Evolutionary conservation across 352 stramenopile species (phyloP).

Genomic region (Phytophthora foliorum): DNA sequence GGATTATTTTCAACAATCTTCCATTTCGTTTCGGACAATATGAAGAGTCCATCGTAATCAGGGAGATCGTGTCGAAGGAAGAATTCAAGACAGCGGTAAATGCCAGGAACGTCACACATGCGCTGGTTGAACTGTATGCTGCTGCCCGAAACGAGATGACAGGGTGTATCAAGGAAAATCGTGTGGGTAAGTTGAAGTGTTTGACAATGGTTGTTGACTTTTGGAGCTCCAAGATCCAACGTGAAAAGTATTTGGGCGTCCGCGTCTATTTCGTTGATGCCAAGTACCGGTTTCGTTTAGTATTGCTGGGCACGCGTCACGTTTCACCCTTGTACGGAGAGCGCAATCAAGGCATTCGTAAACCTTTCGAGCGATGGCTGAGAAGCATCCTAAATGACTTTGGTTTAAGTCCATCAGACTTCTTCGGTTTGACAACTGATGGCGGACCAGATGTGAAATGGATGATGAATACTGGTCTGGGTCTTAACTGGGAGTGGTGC

Average conservation of each 20-base stretch:
- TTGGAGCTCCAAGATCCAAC: not conserved
- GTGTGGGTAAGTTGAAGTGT: not conserved
- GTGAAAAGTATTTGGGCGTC: conserved; percentile 3
- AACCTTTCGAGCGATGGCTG: conserved; percentile 1
- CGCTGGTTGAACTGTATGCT: conserved; percentile 3
- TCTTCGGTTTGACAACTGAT: conserved; percentile 9
- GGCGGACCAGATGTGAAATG: conserved; percentile 8
- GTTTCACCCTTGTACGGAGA: conserved; percentile 6
- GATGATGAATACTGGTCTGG: conserved; percentile 2
- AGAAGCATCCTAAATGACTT: conserved; percentile 7
- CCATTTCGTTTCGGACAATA: conserved; percentile 11
- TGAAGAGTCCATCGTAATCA: conserved; percentile 3
- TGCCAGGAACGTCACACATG: not conserved
- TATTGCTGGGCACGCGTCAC: conserved; percentile 9
- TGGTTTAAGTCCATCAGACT: not conserved
- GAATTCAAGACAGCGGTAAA: not conserved
- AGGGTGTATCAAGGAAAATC: not conserved
- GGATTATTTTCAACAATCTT: conserved; percentile 11
- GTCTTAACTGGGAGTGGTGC: conserved; percentile 12
- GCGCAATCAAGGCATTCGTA: conserved; percentile 1
- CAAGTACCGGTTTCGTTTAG: not conserved
- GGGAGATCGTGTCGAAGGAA: not conserved
- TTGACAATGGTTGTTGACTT: too few species aligned
- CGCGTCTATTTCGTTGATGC: conserved; percentile 8
- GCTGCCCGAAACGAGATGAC: too few species aligned